phyloP scores from a whole-genome alignment of 179 eudicot genomes.

The Corrigiola litoralis region DNA sequence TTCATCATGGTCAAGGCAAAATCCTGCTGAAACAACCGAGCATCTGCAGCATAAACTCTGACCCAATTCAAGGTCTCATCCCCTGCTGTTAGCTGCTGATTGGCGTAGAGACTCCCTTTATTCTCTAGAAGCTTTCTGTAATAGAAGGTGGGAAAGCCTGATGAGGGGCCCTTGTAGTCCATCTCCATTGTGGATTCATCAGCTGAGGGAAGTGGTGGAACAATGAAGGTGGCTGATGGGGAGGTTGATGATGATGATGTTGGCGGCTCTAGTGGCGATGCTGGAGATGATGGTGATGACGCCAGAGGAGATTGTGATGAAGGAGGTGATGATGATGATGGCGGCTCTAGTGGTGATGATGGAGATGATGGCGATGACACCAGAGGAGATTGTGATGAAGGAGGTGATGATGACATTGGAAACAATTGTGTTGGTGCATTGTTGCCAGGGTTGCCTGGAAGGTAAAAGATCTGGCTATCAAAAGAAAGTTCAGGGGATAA shows the following conservation, averaged over 20 bases:
- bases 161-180: constrained; percentile 38
- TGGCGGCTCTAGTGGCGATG: constrained; percentile 14
- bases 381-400: too few species aligned
- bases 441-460: too few species aligned
- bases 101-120: constrained; percentile 15
- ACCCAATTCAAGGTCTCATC: constrained; percentile 56
- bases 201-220: constrained; percentile 4
- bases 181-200: constrained; percentile 36
- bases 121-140: background rate
- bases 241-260: constrained; percentile 13
- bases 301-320: too few species aligned
- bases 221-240: constrained; percentile 4
- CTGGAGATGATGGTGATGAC: constrained; percentile 3
- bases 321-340: too few species aligned
- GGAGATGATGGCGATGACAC: too few species aligned
- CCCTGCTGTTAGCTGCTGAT: constrained; percentile 56
- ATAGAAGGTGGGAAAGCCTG: constrained; percentile 44
- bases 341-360: constrained; percentile 11
- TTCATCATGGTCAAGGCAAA: constrained; percentile 56
- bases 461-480: too few species aligned
- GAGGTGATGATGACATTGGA: too few species aligned
- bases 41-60: constrained; percentile 48
- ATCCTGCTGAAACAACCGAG: constrained; percentile 35
- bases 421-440: too few species aligned
- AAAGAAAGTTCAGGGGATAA: too few species aligned